These are phyloP conservation scores for Psilocybe cyanescens DNA, from an alignment of 768 basidiomycete species.

Conservation along the genomic window DNA sequence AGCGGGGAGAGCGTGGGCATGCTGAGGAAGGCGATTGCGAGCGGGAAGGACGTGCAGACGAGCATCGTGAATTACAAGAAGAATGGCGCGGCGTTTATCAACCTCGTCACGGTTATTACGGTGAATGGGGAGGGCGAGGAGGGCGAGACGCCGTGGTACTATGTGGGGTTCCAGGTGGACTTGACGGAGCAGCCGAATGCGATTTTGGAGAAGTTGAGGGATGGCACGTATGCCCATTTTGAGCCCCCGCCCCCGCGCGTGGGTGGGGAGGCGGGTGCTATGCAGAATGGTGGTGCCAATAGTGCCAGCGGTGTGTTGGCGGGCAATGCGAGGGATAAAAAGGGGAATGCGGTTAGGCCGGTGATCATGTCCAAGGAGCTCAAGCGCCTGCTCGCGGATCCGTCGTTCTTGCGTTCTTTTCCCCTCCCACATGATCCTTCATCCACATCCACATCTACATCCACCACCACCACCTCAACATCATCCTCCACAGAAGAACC, in stretches of 20 bases:
- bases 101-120: conserved; percentile 91
- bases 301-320: conserved; percentile 3
- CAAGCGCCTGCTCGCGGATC: conserved; percentile 49
- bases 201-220: conserved; percentile 77
- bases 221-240: conserved; percentile 80
- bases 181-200: conserved; percentile 84
- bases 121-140: conserved; percentile 71
- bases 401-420: conserved; percentile 51
- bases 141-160: conserved; percentile 78
- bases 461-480: too few species aligned
- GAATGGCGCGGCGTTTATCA: conserved; percentile 85
- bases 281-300: too few species aligned
- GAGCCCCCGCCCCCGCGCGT: conserved; percentile 2
- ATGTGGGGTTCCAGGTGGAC: conserved; percentile 97
- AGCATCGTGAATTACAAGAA: conserved; percentile 89
- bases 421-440: conserved; percentile 42
- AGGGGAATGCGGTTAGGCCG: conserved; percentile 28
- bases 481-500: too few species aligned
- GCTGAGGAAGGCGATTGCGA: conserved; percentile 66
- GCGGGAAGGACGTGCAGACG: conserved; percentile 88
- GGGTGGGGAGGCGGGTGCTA: too few species aligned
- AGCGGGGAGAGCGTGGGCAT: conserved; percentile 62
- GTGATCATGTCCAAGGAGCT: conserved; percentile 56
- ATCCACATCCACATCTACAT: conserved; percentile 21
- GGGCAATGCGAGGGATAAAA: conserved; percentile 29